Evolutionary conservation across 306 rosid genomes (phyloP).

Genomic region (Rosa lucieae): DNA sequence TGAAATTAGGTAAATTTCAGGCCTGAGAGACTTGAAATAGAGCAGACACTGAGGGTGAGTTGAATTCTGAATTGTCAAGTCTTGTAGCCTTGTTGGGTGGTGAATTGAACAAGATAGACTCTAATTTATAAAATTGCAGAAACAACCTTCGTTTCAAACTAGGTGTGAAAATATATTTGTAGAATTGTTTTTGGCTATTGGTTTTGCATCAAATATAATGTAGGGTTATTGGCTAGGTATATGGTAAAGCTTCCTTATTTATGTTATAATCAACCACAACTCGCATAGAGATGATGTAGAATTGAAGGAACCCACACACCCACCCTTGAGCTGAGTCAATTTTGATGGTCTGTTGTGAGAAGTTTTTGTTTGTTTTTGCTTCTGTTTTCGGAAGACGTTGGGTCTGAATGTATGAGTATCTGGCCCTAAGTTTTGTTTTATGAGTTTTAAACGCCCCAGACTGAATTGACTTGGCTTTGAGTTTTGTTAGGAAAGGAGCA

Average conservation of each 20-base stretch:
- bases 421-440: not conserved
- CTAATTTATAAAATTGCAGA: not conserved
- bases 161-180: not conserved
- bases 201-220: not conserved
- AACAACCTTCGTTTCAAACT: not conserved
- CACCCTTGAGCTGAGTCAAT: not conserved
- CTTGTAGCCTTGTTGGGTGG: not conserved
- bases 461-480: not conserved
- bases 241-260: not conserved
- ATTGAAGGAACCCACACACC: not conserved
- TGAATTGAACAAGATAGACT: not conserved
- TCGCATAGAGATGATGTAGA: not conserved
- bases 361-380: not conserved
- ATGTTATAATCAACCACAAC: not conserved
- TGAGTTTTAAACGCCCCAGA: not conserved
- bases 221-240: not conserved
- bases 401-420: not conserved
- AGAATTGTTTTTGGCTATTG: not conserved
- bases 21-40: no score
- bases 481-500: not conserved
- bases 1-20: not conserved
- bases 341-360: not conserved
- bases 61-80: not conserved
- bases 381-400: not conserved
- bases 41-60: not conserved